Evolutionary conservation across 306 rosid species (phyloP), one percentile per base, ranked within the genome.

Genomic region (Psophocarpus tetragonolobus): DNA sequence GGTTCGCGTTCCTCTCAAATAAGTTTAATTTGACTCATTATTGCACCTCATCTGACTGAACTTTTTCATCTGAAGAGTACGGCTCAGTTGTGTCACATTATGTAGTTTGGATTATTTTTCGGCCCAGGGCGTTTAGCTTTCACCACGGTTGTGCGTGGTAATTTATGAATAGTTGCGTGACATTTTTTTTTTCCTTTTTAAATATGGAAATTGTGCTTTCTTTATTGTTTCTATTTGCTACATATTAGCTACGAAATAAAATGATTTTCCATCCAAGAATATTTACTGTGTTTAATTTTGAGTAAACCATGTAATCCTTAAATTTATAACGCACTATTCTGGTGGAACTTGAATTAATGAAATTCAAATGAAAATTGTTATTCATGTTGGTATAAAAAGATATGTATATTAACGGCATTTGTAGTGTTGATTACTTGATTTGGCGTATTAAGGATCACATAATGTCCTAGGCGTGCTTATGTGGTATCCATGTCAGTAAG

Each of bases 1-100:
- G 57, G 14, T 57, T 58, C 51, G 26, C 39, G 24, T 57, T 23
- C 71, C 13, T 62, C 17, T 47, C 76, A 50, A 86, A 82, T 85
- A 87, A 84, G 79, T 63, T 47, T 29, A 57, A 63, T 71, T 68
- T 72, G 29, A 61, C 78, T 76, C 62, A 39, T 67, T 76, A 67
- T 78, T 73, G 54, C 58, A 62, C 65, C 65, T 50, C 64, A 38
- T 27, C 68, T 73, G 48, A 73, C 73, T 62, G 26, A 82, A 20
- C 45, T 12, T 44, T 81, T 21, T 24, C 24, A 24, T 75, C 53
- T 20, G 7, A 76, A 58, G 61, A 60, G 68, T 30, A 21, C 27
- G 15, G 75, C 78, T 74, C 73, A 39, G 73, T 68, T 73, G 54
- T 68, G 67, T 27, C 47, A 62, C 61, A 76, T 20, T 45, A 42